These are phyloP conservation scores for Yarrowia galli DNA, from an alignment of 1,139 yeast species.

Conservation along the genomic window DNA sequence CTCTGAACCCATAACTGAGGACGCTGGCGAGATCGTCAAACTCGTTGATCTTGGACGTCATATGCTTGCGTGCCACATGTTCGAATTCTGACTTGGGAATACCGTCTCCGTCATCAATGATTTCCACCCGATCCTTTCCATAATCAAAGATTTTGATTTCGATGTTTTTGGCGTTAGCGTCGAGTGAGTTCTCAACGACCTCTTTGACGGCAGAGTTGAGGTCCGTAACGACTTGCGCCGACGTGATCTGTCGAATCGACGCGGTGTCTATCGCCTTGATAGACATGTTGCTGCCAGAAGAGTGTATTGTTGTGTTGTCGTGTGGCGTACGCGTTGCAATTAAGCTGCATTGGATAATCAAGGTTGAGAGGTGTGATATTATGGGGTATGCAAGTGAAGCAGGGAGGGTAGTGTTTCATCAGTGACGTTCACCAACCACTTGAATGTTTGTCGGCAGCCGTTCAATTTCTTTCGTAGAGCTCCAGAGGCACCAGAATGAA, in stretches of 20 bases:
- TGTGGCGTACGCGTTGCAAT: constrained; percentile 20
- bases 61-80: constrained; percentile 69
- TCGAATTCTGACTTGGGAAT: constrained; percentile 66
- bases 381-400: background rate
- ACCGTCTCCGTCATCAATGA: constrained; percentile 82
- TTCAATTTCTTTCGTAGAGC: no score
- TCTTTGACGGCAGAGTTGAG: constrained; percentile 81
- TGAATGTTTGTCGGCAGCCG: no score
- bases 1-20: constrained; percentile 54
- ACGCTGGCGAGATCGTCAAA: constrained; percentile 62
- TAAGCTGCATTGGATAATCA: background rate
- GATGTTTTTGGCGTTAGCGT: constrained; percentile 72
- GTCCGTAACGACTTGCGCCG: constrained; percentile 92
- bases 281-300: constrained; percentile 40
- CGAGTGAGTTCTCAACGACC: constrained; percentile 83
- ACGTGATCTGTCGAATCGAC: constrained; percentile 77
- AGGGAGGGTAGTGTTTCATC: no score
- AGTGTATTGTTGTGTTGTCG: background rate
- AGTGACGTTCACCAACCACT: no score
- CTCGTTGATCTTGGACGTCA: constrained; percentile 74
- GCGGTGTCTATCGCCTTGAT: constrained; percentile 53
- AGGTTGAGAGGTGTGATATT: background rate
- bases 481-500: no score
- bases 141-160: constrained; percentile 72
- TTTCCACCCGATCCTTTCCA: constrained; percentile 77